phyloP scores from a whole-genome alignment of 495 filamentous ascomycete species.

The Hyphodiscus hymeniophilus region DNA sequence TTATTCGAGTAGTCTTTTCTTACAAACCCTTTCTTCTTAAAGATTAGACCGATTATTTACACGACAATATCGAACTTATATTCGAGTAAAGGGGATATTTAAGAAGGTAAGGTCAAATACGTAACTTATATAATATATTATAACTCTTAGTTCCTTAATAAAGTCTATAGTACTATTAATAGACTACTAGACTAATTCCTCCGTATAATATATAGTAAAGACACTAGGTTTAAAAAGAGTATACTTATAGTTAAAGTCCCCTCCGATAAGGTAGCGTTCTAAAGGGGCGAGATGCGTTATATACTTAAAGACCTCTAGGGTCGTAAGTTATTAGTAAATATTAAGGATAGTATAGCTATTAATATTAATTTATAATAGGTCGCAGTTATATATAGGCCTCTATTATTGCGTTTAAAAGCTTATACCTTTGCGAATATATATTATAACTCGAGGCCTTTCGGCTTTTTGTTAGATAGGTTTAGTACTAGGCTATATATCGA shows the following conservation, averaged over 20 bases:
- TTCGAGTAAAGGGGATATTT: no score
- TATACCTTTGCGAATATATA: not conserved
- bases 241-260: not conserved
- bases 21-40: no score
- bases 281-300: not conserved
- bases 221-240: not conserved
- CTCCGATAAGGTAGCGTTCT: not conserved
- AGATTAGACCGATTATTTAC: no score
- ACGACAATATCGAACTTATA: no score
- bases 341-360: conserved; percentile 1
- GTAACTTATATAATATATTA: not conserved
- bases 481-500: not conserved
- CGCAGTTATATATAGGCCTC: not conserved
- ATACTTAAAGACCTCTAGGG: not conserved
- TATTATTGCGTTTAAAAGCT: not conserved
- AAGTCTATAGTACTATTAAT: not conserved
- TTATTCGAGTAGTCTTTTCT: no score
- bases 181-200: not conserved
- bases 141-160: not conserved
- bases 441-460: not conserved
- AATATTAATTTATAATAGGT: not conserved
- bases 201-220: not conserved
- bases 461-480: not conserved
- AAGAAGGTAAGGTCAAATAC: not conserved
- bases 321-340: not conserved